Conservation (phyloP, 2,329 filamentous ascomycete species). For the Tolypocladium inflatum region DNA sequence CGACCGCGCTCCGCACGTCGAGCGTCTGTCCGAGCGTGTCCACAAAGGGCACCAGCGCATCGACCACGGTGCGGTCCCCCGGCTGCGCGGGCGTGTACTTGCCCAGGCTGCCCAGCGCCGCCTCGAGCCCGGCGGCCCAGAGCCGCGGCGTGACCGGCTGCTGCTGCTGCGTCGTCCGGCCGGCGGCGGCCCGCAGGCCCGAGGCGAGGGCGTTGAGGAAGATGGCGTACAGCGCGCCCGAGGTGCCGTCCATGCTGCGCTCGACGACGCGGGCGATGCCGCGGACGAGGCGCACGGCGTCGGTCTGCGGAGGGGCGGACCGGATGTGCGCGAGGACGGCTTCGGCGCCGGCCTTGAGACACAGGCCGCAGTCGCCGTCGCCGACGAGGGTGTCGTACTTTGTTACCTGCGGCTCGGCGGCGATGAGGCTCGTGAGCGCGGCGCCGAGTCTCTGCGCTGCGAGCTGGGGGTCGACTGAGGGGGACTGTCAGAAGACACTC, state of each 20-base stretch:
- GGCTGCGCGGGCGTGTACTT: constrained; percentile 59
- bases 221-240: constrained; percentile 33
- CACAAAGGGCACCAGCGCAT: constrained; percentile 57
- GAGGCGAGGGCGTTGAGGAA: constrained; percentile 61
- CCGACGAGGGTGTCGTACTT: constrained; percentile 18
- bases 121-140: constrained; percentile 43
- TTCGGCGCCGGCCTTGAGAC: constrained; percentile 25
- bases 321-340: constrained; percentile 26
- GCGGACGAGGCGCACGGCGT: not conserved
- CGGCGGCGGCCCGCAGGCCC: constrained; percentile 3
- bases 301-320: not conserved
- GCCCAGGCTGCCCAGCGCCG: constrained; percentile 44
- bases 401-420: constrained; percentile 21
- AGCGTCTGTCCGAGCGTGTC: constrained; percentile 37
- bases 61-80: constrained; percentile 64
- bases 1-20: constrained; percentile 22
- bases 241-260: constrained; percentile 55
- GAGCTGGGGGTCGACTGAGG: constrained; percentile 4
- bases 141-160: constrained; percentile 4
- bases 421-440: not conserved
- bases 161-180: not conserved
- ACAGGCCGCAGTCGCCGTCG: constrained; percentile 11
- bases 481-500: not conserved
- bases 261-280: constrained; percentile 48
- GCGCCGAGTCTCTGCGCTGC: not conserved